phyloP scores from a whole-genome alignment of 2,329 filamentous ascomycete genomes.

The Alternaria sp. region DNA sequence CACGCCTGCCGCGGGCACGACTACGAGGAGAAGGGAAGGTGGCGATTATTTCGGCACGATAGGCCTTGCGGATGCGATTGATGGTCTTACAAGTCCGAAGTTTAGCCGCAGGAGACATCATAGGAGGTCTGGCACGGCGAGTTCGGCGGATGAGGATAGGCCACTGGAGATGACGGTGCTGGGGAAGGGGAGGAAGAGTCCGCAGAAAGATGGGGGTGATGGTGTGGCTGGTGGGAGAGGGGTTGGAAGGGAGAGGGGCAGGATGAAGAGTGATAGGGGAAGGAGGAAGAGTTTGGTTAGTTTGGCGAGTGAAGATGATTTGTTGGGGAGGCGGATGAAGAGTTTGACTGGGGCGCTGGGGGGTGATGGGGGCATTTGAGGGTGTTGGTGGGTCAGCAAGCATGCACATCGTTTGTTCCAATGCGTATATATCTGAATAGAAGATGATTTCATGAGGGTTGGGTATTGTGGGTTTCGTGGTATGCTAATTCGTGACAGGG shows the following conservation, averaged over 20 bases:
- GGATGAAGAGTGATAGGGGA: constrained; percentile 37
- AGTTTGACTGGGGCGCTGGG: constrained; percentile 51
- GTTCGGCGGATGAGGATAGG: constrained; percentile 75
- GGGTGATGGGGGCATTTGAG: constrained; percentile 28
- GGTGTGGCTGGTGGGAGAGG: neutral
- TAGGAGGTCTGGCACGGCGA: constrained; percentile 58
- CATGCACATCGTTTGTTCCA: too few relatives aligned
- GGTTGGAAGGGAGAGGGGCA: constrained; percentile 24
- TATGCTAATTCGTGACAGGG: too few relatives aligned
- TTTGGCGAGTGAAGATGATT: constrained; percentile 56
- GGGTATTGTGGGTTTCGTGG: too few relatives aligned
- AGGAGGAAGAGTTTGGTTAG: constrained; percentile 53
- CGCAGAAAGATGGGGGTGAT: constrained; percentile 13
- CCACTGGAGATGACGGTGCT: constrained; percentile 77
- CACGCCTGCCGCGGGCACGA: constrained; percentile 9
- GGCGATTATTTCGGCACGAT: constrained; percentile 75
- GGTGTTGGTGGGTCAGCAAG: neutral
- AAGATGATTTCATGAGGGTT: too few relatives aligned
- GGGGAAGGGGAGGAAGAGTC: constrained; percentile 29
- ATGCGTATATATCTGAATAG: too few relatives aligned
- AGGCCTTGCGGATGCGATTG: constrained; percentile 82
- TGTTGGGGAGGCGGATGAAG: constrained; percentile 57
- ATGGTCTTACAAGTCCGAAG: constrained; percentile 51
- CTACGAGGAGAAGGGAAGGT: constrained; percentile 47
- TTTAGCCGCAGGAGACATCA: constrained; percentile 50